Base-by-base conservation (phyloP, 2,329 filamentous ascomycete species). In the Paecilomyces fulvus region DNA sequence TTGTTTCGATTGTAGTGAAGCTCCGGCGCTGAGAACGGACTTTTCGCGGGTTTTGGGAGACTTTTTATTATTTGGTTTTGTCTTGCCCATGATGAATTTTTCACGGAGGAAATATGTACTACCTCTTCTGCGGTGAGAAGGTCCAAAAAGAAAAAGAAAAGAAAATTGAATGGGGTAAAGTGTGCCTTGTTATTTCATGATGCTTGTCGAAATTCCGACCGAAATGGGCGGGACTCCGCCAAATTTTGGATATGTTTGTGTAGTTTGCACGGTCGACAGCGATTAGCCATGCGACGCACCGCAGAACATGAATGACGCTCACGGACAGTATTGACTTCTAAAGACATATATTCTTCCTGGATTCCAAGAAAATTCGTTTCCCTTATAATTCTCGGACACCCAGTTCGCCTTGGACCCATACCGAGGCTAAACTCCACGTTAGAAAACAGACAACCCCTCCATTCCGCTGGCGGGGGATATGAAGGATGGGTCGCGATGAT, bases 401-500 rank as follows among this genome's bases (percentile, higher is more conserved):
- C 14, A 9, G 37, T n/a, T 43, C 37, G 20, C 9, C 37, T 20
- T 20, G 37, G 37, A 17, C 4, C 6, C 7, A 8, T 17, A 8
- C 37, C 14, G n/a, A 8, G 14, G 14, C n/a, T 12, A 3, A 17
- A 6, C 37, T 4, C 14, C 25, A 10, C 7, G 21, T 49, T 14
- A 23, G 23, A 49, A 21, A 14, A 3, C 48, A 21, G 1, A 30
- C 17, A 54, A n/a, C 30, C 37, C 30, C 37, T 23, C 28, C 25
- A 55, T 53, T 33, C 23, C 30, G 17, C 17, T 50, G 43, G 46
- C 21, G 46, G 56, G 56, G 55, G 58, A 67, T 62, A 64, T 64
- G 57, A 66, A 70, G 51, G 25, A 79, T 79, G 77, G 77, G 76
- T 55, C 71, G 74, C 71, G 92, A 97, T 80, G 94, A 99, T 59